Percentiles rank a stretch among this genome's conserved stretches.
Conservation (phyloP, 2,329 filamentous ascomycete species). For the Diaporthe longicolla region DNA sequence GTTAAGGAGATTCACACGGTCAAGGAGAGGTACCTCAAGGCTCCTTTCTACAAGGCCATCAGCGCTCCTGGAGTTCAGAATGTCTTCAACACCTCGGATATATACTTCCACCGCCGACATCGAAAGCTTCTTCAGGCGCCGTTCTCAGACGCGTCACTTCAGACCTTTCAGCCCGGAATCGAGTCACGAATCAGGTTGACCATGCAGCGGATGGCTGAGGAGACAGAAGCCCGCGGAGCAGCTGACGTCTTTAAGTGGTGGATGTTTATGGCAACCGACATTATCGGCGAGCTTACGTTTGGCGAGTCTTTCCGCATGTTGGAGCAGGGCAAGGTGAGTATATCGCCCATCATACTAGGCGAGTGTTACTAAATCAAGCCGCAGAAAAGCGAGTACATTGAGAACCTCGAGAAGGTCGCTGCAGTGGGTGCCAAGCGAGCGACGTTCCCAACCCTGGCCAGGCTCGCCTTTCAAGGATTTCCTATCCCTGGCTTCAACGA, state of each 20-base stretch:
- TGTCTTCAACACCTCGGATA: slow-evolving; percentile 58
- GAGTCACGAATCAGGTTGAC: slow-evolving; percentile 54
- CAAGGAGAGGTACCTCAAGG: slow-evolving; percentile 50
- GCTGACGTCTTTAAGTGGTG: slow-evolving; percentile 68
- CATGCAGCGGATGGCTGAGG: slow-evolving; percentile 60
- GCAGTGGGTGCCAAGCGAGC: slow-evolving; percentile 46
- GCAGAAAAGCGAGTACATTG: slow-evolving; percentile 58
- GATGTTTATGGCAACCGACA: slow-evolving; percentile 65
- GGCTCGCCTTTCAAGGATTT: slow-evolving; percentile 13
- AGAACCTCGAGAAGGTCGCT: slow-evolving; percentile 53
- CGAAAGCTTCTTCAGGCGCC: slow-evolving; percentile 59
- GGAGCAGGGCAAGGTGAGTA: slow-evolving; percentile 61
- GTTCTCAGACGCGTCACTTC: slow-evolving; percentile 55
- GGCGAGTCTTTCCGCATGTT: slow-evolving; percentile 69
- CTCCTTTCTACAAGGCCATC: slow-evolving; percentile 44
- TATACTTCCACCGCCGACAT: slow-evolving; percentile 55
- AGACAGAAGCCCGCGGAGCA: slow-evolving; percentile 54
- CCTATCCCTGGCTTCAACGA: slow-evolving; percentile 38
- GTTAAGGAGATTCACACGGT: slow-evolving; percentile 49
- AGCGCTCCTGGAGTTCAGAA: slow-evolving; percentile 42
- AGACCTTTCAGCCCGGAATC: slow-evolving; percentile 52
- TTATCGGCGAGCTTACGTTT: slow-evolving; percentile 68
- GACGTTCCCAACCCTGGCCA: slow-evolving; percentile 49
- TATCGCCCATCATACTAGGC: neutral
- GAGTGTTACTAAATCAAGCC: neutral